Evolutionary conservation across 495 filamentous ascomycete genomes (phyloP), one percentile per base, ranked within the genome.

Genomic region (Tirmania nivea): DNA sequence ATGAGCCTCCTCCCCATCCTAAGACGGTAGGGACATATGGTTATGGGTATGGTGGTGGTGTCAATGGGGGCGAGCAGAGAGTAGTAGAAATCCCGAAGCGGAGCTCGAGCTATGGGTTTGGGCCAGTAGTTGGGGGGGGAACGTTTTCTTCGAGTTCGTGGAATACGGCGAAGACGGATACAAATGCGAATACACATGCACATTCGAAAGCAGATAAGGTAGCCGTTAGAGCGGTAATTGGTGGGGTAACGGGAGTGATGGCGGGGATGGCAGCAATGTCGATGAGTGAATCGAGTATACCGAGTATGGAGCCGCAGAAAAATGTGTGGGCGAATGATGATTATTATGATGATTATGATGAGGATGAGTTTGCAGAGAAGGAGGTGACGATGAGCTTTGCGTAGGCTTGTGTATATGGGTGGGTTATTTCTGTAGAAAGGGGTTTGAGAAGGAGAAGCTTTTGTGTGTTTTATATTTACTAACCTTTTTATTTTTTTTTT

Each of bases 321-420:
- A 86, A 94, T 68, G 84, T 85, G 9, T 94, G 87, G 87, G 81
- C 78, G 0, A 84, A 89, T 53, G 39, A 14, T 14, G 39, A 45
- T 45, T 45, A 45, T 45, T 75, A 81, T 49, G 83, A 84, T 20
- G 73, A 81, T 62, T 67, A 89, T 70, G 68, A 94, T 65, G 68
- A 84, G 77, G 67, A 83, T 80, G 73, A 73, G 73, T 69, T 83
- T 70, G 71, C 85, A 63, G 66, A 78, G 65, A 73, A 89, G 75
- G 69, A 86, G 72, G 79, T 82, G 74, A 66, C 78, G 62, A 67
- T 83, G 71, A 79, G 88, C 72, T 77, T 90, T 86, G 77, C 77
- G 56, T 79, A 60, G 54, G 16, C 34, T 8, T 52, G 14, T 14
- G 39, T 45, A 19, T 45, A 14, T 45, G 39, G 12, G 4, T 14